These are phyloP conservation scores for Saraca asoca DNA, from an alignment of 331 rosid species.

Conservation along the genomic window DNA sequence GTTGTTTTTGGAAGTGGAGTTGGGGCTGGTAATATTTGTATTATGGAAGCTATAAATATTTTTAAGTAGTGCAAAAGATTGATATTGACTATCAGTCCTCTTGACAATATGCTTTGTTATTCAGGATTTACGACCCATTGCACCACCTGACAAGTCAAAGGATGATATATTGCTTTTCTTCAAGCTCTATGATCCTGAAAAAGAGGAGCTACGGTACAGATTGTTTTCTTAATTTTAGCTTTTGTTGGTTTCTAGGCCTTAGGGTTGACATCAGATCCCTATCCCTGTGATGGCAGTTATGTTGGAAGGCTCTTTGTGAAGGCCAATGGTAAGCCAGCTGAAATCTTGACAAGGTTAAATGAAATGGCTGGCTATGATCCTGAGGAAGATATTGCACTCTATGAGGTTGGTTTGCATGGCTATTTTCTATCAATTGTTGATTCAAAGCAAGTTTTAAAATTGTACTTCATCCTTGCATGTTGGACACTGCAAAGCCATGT, in stretches of 20 bases:
- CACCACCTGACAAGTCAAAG: conserved; percentile 74
- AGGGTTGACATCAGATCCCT: conserved; percentile 36
- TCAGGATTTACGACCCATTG: conserved; percentile 59
- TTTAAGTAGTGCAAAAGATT: too few species aligned
- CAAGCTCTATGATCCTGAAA: conserved; percentile 81
- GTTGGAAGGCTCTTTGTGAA: conserved; percentile 82
- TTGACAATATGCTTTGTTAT: conserved; percentile 42
- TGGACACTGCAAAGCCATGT: conserved; percentile 5
- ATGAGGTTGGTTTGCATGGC: conserved; percentile 63
- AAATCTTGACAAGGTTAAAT: conserved; percentile 55
- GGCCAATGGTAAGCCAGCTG: conserved; percentile 61
- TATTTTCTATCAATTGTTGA: background rate
- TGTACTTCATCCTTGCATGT: background rate
- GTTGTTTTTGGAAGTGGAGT: conserved; percentile 70
- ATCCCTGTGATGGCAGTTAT: conserved; percentile 46
- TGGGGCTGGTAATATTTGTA: conserved; percentile 58
- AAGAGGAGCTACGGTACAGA: conserved; percentile 71
- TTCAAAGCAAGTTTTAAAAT: background rate
- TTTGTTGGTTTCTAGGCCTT: conserved; percentile 8
- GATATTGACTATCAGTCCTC: conserved; percentile 42
- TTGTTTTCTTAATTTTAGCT: conserved; percentile 19
- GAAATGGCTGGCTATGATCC: conserved; percentile 80
- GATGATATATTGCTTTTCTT: conserved; percentile 80
- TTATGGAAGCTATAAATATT: conserved; percentile 9
- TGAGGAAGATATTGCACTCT: conserved; percentile 70